Evolutionary conservation across 2,329 filamentous ascomycete species (phyloP), one percentile per base, ranked within the genome.

Genomic region (Penicillium sp.): DNA sequence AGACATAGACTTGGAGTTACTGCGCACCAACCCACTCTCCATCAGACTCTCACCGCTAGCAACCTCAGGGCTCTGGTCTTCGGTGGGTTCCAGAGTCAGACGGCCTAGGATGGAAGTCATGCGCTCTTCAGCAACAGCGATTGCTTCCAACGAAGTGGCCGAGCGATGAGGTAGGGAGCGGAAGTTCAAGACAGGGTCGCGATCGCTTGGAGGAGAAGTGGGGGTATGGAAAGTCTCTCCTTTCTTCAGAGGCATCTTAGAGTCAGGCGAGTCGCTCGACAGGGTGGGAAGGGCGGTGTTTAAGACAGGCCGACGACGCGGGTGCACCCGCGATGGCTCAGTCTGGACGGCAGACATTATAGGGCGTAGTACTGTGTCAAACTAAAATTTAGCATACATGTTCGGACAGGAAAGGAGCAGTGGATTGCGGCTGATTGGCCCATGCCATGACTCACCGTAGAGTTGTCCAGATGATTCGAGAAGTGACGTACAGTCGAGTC

Each of bases 61-160:
- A 23, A 27, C 23, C 17, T 52, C 19, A 3, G n/a, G 27, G 10
- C 9, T 45, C 37, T 72, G 70, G 50, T 69, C 68, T 50, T 66
- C 82, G 77, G 64, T 82, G 76, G 57, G 88, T 77, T 69, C 82
- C 80, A 75, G 83, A 71, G 90, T 87, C 67, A 91, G 84, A 66
- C 84, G 81, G 74, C 81, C 84, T 54, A 91, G 77, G 64, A 86
- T 84, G 70, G 89, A 74, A 64, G 85, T 86, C 73, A 88, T 86
- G 65, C 88, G 88, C 70, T 88, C 85, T 70, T 85, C 82, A 67
- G 87, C 84, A 62, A 87, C 85, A 69, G 86, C 86, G 72, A 90
- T 82, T 56, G 89, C 87, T 76, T 91, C 88, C 59, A 91, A 78
- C 63, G 74, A 78, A 35, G 88, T 89, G 66, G 89, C 86, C 50